These are phyloP conservation scores for Blastobotrys attinorum DNA, from an alignment of 805 yeast genomes.

Conservation along the genomic window DNA sequence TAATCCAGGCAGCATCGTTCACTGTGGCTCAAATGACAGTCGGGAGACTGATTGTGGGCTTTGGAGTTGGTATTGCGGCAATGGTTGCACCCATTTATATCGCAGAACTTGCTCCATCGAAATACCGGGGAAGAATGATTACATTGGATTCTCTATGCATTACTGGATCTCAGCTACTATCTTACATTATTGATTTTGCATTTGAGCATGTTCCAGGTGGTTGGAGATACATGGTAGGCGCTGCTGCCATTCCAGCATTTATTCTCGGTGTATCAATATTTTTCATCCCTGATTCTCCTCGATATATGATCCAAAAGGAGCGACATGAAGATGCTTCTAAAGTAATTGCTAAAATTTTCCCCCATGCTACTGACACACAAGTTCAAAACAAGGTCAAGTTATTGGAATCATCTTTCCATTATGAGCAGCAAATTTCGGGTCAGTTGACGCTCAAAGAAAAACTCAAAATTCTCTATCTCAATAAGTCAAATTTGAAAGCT, in stretches of 20 bases:
- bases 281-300: conserved; percentile 92
- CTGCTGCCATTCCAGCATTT: conserved; percentile 83
- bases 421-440: conserved; percentile 28
- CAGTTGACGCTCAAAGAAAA: conserved; percentile 39
- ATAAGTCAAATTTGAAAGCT: conserved; percentile 67
- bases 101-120: conserved; percentile 38
- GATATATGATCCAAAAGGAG: conserved; percentile 72
- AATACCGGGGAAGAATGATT: conserved; percentile 17
- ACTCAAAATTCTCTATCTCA: neutral
- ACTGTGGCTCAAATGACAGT: conserved; percentile 82
- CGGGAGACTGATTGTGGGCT: conserved; percentile 63
- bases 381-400: conserved; percentile 51
- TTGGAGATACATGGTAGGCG: conserved; percentile 88
- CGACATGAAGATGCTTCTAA: conserved; percentile 53
- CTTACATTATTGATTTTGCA: conserved; percentile 80
- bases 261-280: conserved; percentile 65
- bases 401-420: conserved; percentile 40
- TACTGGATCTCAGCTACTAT: conserved; percentile 92
- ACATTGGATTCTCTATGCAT: conserved; percentile 80
- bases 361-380: conserved; percentile 51
- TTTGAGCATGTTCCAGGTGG: conserved; percentile 63
- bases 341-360: conserved; percentile 59
- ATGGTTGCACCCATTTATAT: conserved; percentile 56
- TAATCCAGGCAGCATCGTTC: conserved; percentile 71
- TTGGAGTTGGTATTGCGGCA: conserved; percentile 65